Conservation (phyloP, 2,329 filamentous ascomycete genomes). For the Zymoseptoria ardabiliae region DNA sequence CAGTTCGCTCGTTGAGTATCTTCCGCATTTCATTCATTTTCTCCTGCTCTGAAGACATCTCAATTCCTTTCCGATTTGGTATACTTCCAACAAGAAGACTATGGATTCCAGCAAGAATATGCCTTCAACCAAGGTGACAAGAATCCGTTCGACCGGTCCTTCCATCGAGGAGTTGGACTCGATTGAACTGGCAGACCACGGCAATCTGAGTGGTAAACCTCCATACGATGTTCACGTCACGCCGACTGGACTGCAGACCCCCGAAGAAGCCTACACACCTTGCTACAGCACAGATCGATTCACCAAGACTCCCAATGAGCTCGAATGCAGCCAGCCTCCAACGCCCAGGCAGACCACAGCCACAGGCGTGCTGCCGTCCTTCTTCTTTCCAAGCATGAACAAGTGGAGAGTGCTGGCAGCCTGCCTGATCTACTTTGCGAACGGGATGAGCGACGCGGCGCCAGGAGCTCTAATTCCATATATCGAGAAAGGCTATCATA, state of each 20-base stretch:
- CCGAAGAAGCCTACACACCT: conserved; percentile 6
- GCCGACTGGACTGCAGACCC: conserved; percentile 7
- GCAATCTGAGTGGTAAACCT: conserved; percentile 4
- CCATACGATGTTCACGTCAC: not conserved
- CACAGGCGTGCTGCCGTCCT: conserved; percentile 47
- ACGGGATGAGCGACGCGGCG: conserved; percentile 62
- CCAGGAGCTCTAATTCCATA: conserved; percentile 75
- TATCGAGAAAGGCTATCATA: conserved; percentile 66
- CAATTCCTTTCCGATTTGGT: conserved; percentile 4
- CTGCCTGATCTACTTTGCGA: conserved; percentile 59
- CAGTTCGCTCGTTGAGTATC: not conserved
- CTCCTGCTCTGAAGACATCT: not conserved
- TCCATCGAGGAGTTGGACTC: conserved; percentile 22
- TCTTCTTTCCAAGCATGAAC: conserved; percentile 57
- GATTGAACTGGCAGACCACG: conserved; percentile 20
- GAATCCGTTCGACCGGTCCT: conserved; percentile 9
- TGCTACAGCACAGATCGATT: conserved; percentile 23
- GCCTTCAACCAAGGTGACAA: not conserved
- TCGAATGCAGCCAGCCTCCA: conserved; percentile 50
- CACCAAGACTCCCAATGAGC: conserved; percentile 32
- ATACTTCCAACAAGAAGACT: not conserved
- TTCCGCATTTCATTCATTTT: not conserved
- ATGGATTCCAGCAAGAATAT: not conserved
- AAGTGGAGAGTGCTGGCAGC: conserved; percentile 59
- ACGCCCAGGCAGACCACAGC: conserved; percentile 38